Evolutionary conservation across 257 asterid species (phyloP).

Genomic region (Solanum appendiculatum): DNA sequence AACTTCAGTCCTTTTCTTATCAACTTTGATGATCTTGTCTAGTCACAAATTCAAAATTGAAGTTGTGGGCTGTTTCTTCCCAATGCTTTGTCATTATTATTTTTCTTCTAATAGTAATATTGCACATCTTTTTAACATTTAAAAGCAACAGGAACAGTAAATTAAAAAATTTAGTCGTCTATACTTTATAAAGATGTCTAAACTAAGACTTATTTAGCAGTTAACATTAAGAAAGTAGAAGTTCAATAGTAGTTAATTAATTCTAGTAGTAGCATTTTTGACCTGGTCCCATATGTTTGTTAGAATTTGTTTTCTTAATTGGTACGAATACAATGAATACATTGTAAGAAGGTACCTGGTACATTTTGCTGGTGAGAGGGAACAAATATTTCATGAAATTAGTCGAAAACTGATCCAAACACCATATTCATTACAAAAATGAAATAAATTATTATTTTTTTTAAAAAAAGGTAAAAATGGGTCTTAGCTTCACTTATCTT

Average conservation of each 20-base stretch:
- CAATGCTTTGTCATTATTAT: not conserved
- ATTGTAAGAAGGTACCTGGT: fast-evolving
- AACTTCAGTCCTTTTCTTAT: not conserved
- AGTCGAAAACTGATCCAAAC: fast-evolving
- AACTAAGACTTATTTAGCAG: not conserved
- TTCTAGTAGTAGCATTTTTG: not conserved
- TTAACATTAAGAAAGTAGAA: no score
- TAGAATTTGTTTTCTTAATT: not conserved
- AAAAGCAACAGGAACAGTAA: not conserved
- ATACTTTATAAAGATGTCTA: not conserved
- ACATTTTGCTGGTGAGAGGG: not conserved
- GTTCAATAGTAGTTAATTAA: not conserved
- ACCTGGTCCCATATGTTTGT: not conserved
- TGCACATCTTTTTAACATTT: not conserved
- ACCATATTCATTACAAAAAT: no score
- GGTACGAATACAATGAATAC: not conserved
- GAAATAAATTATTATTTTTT: no score
- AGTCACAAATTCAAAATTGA: not conserved
- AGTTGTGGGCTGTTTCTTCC: not conserved
- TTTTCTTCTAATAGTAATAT: not conserved
- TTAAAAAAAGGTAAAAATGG: not conserved
- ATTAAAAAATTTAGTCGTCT: not conserved
- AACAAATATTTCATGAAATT: no score
- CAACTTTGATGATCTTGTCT: not conserved
- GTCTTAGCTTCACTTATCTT: not conserved